Evolutionary conservation across 495 filamentous ascomycete genomes (phyloP).

Genomic region (Polyplosphaeria fusca): DNA sequence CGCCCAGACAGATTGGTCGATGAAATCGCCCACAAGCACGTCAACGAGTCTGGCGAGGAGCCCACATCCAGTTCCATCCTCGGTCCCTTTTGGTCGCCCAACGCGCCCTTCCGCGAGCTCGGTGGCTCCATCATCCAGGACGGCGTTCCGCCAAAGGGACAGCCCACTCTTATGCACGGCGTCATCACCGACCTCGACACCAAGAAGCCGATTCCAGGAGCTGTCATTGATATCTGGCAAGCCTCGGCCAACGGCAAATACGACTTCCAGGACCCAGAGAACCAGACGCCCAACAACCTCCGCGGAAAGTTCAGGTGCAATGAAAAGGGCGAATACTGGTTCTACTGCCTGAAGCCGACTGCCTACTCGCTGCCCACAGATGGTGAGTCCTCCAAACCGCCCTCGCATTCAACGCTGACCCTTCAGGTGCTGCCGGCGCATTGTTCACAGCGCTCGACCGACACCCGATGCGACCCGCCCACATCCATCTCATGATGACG

Average conservation of each 20-base stretch:
- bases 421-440: constrained; percentile 57
- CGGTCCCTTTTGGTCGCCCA: constrained; percentile 83
- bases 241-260: constrained; percentile 80
- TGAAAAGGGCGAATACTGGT: constrained; percentile 69
- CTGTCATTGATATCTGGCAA: constrained; percentile 84
- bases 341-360: constrained; percentile 81
- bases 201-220: constrained; percentile 63
- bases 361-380: constrained; percentile 77
- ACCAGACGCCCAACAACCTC: constrained; percentile 75
- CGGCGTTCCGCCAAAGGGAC: constrained; percentile 57
- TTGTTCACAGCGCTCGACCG: constrained; percentile 71
- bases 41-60: constrained; percentile 63
- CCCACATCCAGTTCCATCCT: constrained; percentile 82
- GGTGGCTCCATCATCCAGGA: constrained; percentile 73
- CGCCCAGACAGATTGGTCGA: constrained; percentile 62
- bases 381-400: constrained; percentile 34
- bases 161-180: constrained; percentile 72
- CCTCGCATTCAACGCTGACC: neutral
- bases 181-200: constrained; percentile 68
- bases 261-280: constrained; percentile 80
- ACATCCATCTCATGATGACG: constrained; percentile 46
- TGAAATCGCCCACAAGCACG: constrained; percentile 78
- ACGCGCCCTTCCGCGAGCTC: constrained; percentile 71
- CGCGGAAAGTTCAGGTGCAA: constrained; percentile 79
- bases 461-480: constrained; percentile 46